phyloP scores from a whole-genome alignment of 768 basidiomycete species.

The Russula brevipes region DNA sequence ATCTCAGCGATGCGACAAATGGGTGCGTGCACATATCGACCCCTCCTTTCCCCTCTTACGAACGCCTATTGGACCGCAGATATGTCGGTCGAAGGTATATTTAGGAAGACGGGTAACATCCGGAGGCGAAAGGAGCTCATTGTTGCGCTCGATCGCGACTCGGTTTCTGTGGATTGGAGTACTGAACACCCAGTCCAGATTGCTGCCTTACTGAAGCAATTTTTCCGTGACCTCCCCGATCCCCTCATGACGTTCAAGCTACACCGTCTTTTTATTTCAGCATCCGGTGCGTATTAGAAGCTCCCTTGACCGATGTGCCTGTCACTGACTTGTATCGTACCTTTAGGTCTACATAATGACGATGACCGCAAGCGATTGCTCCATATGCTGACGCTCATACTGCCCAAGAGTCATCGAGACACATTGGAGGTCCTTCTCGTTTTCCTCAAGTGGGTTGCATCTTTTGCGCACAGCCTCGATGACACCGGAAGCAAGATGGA shows the following conservation, averaged over 20 bases:
- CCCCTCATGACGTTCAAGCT: conserved; percentile 93
- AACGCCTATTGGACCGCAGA: conserved; percentile 44
- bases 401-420: conserved; percentile 93
- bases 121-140: conserved; percentile 85
- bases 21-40: conserved; percentile 56
- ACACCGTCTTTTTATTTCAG: conserved; percentile 80
- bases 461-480: conserved; percentile 96
- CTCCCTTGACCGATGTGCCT: background rate
- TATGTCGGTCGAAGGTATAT: conserved; percentile 98
- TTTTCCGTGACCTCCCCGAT: conserved; percentile 92
- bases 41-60: conserved; percentile 6
- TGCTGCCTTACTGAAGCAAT: conserved; percentile 95
- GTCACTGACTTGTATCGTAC: conserved; percentile 20
- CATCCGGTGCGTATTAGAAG: conserved; percentile 62
- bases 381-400: conserved; percentile 76
- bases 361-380: conserved; percentile 78
- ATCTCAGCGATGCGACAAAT: conserved; percentile 98
- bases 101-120: conserved; percentile 98
- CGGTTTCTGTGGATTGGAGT: conserved; percentile 83
- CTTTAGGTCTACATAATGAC: conserved; percentile 66
- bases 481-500: conserved; percentile 99
- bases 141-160: conserved; percentile 92
- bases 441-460: conserved; percentile 99
- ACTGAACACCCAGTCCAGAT: conserved; percentile 96
- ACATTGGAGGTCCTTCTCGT: conserved; percentile 97